These are phyloP conservation scores for Leccinum arenicola DNA, from an alignment of 768 basidiomycete genomes.

Conservation along the genomic window DNA sequence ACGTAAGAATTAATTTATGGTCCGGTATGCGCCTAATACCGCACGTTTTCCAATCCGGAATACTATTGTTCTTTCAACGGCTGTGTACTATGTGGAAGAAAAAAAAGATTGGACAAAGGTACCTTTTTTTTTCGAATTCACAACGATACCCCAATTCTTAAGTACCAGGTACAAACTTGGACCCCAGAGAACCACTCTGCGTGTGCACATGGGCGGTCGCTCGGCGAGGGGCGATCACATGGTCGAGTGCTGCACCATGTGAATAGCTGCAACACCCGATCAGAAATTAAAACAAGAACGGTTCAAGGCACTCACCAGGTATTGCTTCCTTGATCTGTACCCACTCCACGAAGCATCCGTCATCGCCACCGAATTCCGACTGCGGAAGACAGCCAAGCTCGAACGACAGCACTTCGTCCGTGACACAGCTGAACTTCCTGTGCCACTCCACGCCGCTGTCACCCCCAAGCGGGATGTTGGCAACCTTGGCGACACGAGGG, in stretches of 20 bases:
- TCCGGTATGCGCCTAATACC: too few relatives aligned
- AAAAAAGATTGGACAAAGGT: background rate
- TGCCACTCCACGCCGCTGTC: background rate
- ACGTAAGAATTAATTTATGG: too few relatives aligned
- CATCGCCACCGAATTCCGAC: constrained; percentile 9
- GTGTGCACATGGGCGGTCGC: background rate
- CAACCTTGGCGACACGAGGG: constrained; percentile 5
- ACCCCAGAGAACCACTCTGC: background rate
- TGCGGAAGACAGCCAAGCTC: constrained; percentile 10
- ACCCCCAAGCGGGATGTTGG: background rate
- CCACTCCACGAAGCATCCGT: constrained; percentile 9
- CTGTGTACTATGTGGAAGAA: background rate
- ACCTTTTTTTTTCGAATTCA: background rate
- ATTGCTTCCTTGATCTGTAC: constrained; percentile 11
- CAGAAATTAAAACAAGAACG: background rate
- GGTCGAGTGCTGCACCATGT: constrained; percentile 12
- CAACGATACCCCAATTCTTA: background rate
- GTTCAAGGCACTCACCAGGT: constrained; percentile 6
- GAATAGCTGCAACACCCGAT: constrained; percentile 6
- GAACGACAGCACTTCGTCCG: constrained; percentile 14
- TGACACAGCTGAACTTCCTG: constrained; percentile 9
- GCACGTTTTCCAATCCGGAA: too few relatives aligned
- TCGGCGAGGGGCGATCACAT: background rate
- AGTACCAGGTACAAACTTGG: background rate
- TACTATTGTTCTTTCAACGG: background rate